A percentile compares a stretch with the other conserved stretches of the same genome.
phyloP scores from a whole-genome alignment of 305 asterid species.

The Fraxinus ornus region DNA sequence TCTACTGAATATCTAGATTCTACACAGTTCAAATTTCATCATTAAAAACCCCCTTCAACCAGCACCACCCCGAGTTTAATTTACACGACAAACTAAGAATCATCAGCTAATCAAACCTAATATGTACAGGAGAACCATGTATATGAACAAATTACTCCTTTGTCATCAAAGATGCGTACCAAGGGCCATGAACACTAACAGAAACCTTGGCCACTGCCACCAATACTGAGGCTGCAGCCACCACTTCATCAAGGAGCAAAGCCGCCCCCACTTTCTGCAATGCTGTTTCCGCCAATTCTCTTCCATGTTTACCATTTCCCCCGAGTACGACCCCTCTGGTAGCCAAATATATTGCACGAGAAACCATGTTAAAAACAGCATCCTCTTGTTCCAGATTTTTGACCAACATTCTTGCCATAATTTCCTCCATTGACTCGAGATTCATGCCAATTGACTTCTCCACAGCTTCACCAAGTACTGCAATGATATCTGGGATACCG shows the following conservation, averaged over 20 bases:
- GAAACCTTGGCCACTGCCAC: constrained; percentile 60
- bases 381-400: constrained; percentile 85
- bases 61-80: not conserved
- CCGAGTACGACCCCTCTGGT: constrained; percentile 71
- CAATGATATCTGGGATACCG: constrained; percentile 62
- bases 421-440: constrained; percentile 49
- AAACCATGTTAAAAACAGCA: constrained; percentile 56
- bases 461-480: constrained; percentile 40
- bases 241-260: constrained; percentile 48
- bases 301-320: constrained; percentile 55
- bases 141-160: constrained; percentile 12
- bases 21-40: not conserved
- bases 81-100: not conserved
- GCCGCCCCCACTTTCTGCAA: constrained; percentile 78
- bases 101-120: not conserved
- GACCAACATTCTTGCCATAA: constrained; percentile 77
- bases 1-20: not conserved
- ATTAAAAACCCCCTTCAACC: not conserved
- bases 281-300: constrained; percentile 60
- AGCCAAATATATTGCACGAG: constrained; percentile 68
- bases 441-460: constrained; percentile 37
- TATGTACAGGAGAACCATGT: constrained; percentile 3
- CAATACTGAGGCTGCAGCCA: constrained; percentile 50
- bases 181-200: constrained; percentile 69
- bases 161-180: constrained; percentile 52